Evolutionary conservation across 2,329 filamentous ascomycete genomes (phyloP).

Genomic region (Ascochyta clinopodiicola): DNA sequence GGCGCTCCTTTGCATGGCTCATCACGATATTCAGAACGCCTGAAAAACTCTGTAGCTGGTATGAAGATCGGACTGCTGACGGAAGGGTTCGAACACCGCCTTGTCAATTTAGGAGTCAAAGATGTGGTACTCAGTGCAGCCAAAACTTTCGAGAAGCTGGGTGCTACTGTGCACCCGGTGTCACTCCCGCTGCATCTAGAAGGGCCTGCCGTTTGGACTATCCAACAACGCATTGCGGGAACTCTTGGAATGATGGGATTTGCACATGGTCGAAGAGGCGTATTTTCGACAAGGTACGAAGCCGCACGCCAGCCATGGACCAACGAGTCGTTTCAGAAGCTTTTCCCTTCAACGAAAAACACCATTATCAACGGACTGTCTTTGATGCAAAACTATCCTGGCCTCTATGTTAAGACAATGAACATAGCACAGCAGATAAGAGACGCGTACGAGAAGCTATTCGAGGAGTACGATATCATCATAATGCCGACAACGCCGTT

Average conservation of each 20-base stretch:
- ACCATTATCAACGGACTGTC: conserved; percentile 54
- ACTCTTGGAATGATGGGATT: conserved; percentile 6
- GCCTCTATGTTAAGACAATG: conserved; percentile 50
- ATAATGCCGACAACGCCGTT: conserved; percentile 51
- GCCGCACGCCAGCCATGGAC: no score
- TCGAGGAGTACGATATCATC: conserved; percentile 50
- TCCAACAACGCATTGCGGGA: conserved; percentile 25
- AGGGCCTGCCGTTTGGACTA: conserved; percentile 51
- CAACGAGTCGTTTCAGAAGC: conserved; percentile 50
- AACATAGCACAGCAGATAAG: conserved; percentile 50
- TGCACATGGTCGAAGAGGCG: conserved; percentile 56
- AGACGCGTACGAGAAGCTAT: conserved; percentile 48
- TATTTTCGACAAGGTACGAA: conserved; percentile 37
- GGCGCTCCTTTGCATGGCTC: conserved; percentile 35
- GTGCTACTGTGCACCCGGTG: conserved; percentile 53
- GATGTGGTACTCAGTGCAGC: conserved; percentile 52
- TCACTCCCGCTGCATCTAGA: conserved; percentile 42
- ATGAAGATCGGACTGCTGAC: conserved; percentile 38
- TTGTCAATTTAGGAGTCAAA: conserved; percentile 50
- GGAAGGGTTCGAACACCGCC: conserved; percentile 34
- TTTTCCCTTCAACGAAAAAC: conserved; percentile 58
- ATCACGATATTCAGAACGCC: conserved; percentile 23
- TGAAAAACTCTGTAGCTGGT: conserved; percentile 24
- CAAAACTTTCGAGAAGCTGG: conserved; percentile 41
- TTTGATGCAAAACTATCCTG: conserved; percentile 46